A percentile compares a stretch with the other conserved stretches of the same genome.
Evolutionary conservation across 108 stramenopile species (phyloP).

Genomic region (Epithemia pelagica): DNA sequence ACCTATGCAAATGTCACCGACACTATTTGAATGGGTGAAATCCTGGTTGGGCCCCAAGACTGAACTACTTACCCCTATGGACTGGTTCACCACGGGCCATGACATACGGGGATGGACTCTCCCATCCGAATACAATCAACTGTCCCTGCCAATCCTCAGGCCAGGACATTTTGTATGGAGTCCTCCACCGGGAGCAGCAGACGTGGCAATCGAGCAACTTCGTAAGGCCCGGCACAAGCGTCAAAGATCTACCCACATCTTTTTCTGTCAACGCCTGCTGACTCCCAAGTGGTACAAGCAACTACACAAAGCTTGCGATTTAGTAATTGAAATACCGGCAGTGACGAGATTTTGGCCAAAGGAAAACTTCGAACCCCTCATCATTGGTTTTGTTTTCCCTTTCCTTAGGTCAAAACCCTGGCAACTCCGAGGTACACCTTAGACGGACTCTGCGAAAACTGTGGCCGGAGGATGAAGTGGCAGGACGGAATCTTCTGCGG

Average conservation of each 20-base stretch:
- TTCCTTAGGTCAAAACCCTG: neutral
- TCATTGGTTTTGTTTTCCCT: neutral
- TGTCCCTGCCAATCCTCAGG: neutral
- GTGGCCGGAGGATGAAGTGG: neutral
- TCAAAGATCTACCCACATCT: neutral
- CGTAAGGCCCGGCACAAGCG: conserved; percentile 22
- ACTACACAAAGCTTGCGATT: neutral
- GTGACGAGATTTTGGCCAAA: neutral
- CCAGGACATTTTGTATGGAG: neutral
- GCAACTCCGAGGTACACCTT: neutral
- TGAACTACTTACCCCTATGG: neutral
- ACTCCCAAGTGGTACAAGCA: neutral
- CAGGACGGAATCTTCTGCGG: neutral
- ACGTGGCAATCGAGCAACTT: conserved; percentile 23
- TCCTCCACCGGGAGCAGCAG: conserved; percentile 26
- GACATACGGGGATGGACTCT: neutral
- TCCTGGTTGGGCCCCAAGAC: neutral
- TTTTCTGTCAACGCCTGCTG: neutral
- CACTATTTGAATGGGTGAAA: neutral
- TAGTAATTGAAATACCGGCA: neutral
- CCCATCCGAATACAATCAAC: neutral
- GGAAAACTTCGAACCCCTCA: neutral
- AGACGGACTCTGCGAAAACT: neutral
- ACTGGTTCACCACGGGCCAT: neutral
- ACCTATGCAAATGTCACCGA: conserved; percentile 10